Percentiles rank a stretch among this genome's conserved stretches.
These are phyloP conservation scores for Domatiomyces catenatus DNA, from an alignment of 2,329 filamentous ascomycete species.

Conservation along the genomic window DNA sequence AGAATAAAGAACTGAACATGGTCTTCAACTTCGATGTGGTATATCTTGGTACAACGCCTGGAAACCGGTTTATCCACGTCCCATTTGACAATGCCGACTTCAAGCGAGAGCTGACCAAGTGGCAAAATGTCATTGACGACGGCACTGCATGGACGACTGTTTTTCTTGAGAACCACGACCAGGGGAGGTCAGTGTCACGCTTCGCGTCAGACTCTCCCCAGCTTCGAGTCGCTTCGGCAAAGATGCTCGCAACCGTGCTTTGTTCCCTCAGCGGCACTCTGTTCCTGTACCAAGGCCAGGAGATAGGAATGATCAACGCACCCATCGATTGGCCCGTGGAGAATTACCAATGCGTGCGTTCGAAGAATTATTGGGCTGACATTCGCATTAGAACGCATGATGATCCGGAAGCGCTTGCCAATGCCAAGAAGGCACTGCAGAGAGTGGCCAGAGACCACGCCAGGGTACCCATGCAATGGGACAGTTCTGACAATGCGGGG, in stretches of 20 bases:
- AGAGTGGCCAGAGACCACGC: constrained; percentile 39
- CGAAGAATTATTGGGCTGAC: constrained; percentile 36
- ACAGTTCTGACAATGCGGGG: constrained; percentile 39
- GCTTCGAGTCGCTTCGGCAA: constrained; percentile 32
- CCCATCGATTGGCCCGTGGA: constrained; percentile 34
- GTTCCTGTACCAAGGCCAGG: constrained; percentile 45
- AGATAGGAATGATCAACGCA: constrained; percentile 44
- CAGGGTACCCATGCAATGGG: constrained; percentile 54
- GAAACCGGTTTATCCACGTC: constrained; percentile 35
- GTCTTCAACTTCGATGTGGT: constrained; percentile 54
- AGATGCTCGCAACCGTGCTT: constrained; percentile 38
- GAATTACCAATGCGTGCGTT: constrained; percentile 29
- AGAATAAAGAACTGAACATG: constrained; percentile 47
- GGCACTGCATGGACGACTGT: constrained; percentile 40
- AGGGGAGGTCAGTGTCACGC: constrained; percentile 40
- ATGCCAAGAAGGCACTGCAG: constrained; percentile 11
- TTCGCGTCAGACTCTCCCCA: constrained; percentile 33
- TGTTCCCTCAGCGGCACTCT: constrained; percentile 37
- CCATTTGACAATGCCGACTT: constrained; percentile 34
- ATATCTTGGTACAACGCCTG: constrained; percentile 38
- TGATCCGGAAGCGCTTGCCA: constrained; percentile 16
- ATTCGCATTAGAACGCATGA: constrained; percentile 1
- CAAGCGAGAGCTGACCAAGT: constrained; percentile 34
- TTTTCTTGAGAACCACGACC: constrained; percentile 51
- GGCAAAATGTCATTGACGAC: constrained; percentile 38